phyloP scores from a whole-genome alignment of 345 rosid species.

The Rhizophora mangle region DNA sequence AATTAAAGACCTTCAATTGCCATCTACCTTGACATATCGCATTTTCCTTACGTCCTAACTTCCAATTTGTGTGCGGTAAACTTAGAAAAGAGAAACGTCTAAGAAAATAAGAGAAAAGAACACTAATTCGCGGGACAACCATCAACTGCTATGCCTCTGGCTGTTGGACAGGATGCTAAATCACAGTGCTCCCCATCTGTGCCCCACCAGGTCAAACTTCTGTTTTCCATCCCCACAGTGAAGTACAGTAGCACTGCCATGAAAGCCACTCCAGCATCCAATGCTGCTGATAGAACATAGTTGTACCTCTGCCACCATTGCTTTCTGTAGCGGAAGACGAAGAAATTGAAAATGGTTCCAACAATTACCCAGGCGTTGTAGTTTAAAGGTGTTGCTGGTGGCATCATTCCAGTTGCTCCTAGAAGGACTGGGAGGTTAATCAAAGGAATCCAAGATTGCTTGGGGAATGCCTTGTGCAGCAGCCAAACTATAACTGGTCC shows the following conservation, averaged over 20 bases:
- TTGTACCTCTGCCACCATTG: constrained; percentile 91
- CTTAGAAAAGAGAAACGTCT: constrained; percentile 6
- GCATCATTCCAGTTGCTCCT: constrained; percentile 78
- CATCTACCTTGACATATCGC: background rate
- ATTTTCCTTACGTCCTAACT: background rate
- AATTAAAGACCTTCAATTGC: background rate
- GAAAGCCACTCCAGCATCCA: constrained; percentile 86
- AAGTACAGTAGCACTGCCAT: constrained; percentile 77
- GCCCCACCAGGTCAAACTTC: constrained; percentile 67
- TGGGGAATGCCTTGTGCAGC: constrained; percentile 69
- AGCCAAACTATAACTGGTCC: constrained; percentile 76
- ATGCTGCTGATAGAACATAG: constrained; percentile 75
- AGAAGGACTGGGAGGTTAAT: constrained; percentile 86
- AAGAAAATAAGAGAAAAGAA: background rate
- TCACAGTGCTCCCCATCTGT: constrained; percentile 76
- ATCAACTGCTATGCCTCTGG: constrained; percentile 53
- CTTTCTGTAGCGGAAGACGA: constrained; percentile 64
- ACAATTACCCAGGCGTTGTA: constrained; percentile 71
- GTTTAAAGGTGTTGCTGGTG: constrained; percentile 75
- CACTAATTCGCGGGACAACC: constrained; percentile 56
- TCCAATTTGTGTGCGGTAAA: constrained; percentile 1
- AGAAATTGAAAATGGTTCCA: constrained; percentile 81
- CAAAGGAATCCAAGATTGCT: constrained; percentile 74
- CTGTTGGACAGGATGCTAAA: constrained; percentile 73
- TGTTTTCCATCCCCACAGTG: constrained; percentile 56